phyloP scores from a whole-genome alignment of 2,329 filamentous ascomycete genomes.

The Didymella arachidicola region DNA sequence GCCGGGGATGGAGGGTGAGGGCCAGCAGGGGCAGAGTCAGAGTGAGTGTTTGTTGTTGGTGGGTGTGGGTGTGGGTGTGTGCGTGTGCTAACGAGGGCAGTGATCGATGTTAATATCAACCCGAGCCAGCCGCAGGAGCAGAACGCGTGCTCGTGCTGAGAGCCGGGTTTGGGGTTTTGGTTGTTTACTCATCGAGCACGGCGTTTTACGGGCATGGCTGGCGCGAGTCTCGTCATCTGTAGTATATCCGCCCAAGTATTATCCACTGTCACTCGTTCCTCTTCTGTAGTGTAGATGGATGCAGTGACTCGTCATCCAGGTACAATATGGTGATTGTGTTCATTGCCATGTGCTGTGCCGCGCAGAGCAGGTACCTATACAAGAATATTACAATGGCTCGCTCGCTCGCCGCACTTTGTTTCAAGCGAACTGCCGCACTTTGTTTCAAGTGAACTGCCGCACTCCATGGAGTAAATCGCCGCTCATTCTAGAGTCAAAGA shows the following conservation, averaged over 20 bases:
- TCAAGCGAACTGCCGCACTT: not conserved
- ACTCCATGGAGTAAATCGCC: no score
- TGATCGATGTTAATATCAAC: slow-evolving; percentile 93
- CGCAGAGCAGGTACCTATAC: slow-evolving; percentile 45
- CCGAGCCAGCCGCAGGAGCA: slow-evolving; percentile 71
- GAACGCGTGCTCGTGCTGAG: slow-evolving; percentile 50
- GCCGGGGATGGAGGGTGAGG: slow-evolving; percentile 95
- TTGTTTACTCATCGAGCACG: slow-evolving; percentile 47
- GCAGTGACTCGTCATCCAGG: no score
- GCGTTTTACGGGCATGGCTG: slow-evolving; percentile 44
- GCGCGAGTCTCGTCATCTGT: not conserved
- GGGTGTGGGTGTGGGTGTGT: not conserved
- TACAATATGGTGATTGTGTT: not conserved
- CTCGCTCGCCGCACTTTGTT: slow-evolving; percentile 25
- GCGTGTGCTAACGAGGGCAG: slow-evolving; percentile 56
- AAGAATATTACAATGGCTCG: slow-evolving; percentile 45
- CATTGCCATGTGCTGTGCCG: slow-evolving; percentile 1
- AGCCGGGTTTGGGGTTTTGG: no score
- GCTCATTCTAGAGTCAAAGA: no score
- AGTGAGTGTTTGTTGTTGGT: slow-evolving; percentile 64
- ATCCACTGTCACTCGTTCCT: no score
- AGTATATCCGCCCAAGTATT: slow-evolving; percentile 10
- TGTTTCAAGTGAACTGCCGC: no score
- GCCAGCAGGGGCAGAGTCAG: slow-evolving; percentile 77
- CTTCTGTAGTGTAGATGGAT: no score